A percentile compares a stretch with the other conserved stretches of the same genome.
Conservation (phyloP, 257 asterid genomes). For the Coffea canephora region DNA sequence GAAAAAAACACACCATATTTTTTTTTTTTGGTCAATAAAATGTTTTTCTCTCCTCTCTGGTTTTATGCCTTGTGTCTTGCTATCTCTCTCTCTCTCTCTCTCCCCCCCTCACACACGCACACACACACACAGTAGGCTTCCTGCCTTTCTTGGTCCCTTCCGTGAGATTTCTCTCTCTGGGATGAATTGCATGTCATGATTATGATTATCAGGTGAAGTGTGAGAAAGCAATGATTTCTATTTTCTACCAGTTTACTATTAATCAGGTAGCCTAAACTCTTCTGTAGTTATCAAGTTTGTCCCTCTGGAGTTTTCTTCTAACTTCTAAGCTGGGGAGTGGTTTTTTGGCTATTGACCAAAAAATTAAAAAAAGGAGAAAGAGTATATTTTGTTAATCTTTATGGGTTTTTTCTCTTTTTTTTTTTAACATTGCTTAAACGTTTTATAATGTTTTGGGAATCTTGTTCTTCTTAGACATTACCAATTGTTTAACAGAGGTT, state of each 20-base stretch:
- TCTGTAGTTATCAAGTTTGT: no score
- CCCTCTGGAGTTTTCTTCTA: no score
- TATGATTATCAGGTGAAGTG: constrained; percentile 4
- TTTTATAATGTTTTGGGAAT: no score
- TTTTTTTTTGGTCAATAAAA: neutral
- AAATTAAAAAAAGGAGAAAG: no score
- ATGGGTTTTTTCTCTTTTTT: neutral
- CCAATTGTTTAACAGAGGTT: constrained; percentile 3
- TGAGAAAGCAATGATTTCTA: no score
- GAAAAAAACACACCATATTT: neutral
- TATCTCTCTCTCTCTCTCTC: neutral
- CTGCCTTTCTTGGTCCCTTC: constrained; percentile 14
- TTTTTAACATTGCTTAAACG: no score
- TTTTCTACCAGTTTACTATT: no score
- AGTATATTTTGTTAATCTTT: no score
- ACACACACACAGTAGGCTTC: neutral
- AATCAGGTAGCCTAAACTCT: no score
- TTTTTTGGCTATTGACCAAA: neutral
- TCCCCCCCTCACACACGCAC: no score
- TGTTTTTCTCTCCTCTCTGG: neutral
- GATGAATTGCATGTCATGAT: constrained; percentile 7
- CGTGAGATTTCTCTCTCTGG: neutral
- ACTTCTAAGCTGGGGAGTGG: no score
- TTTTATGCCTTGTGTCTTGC: constrained; percentile 14
- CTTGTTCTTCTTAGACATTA: no score